These are phyloP conservation scores for Physcomitrium patens DNA, from an alignment of 225 moss, liverwort and hornwort species.

Conservation along the genomic window DNA sequence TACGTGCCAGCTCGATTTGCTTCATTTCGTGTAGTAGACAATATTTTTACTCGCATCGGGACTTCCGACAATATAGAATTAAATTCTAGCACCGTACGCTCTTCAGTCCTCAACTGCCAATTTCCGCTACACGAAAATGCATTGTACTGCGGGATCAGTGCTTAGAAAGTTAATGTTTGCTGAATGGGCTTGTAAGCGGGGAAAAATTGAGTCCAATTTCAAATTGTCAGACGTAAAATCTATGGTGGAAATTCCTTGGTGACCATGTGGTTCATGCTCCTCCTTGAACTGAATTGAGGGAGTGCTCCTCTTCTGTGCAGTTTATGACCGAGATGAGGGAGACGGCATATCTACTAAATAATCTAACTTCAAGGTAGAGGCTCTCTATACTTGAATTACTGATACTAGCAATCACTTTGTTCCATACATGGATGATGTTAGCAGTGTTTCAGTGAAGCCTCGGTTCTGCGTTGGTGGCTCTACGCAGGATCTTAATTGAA, in stretches of 20 bases:
- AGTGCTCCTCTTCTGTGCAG: constrained; percentile 46
- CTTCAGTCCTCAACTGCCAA: constrained; percentile 14
- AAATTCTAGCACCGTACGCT: constrained; percentile 86
- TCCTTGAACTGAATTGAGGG: constrained; percentile 24
- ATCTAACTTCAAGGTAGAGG: constrained; percentile 71
- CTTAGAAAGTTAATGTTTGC: not conserved
- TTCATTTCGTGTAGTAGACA: constrained; percentile 87
- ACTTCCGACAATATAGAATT: constrained; percentile 85
- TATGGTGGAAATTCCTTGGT: not conserved
- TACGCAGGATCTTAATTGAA: not conserved
- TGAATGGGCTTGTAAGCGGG: constrained; percentile 1
- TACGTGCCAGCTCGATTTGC: constrained; percentile 93
- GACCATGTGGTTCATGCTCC: constrained; percentile 12
- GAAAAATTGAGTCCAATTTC: constrained; percentile 5
- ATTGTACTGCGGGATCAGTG: constrained; percentile 15
- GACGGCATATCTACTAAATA: constrained; percentile 83
- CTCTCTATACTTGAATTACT: constrained; percentile 12
- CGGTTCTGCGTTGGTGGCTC: constrained; percentile 8
- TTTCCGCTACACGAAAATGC: constrained; percentile 6
- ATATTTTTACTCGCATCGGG: constrained; percentile 90
- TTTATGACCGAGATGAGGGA: constrained; percentile 99
- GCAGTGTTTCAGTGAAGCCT: not conserved
- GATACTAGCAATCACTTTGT: not conserved
- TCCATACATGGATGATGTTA: constrained; percentile 23
- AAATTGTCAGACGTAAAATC: constrained; percentile 12